A percentile compares a stretch with the other conserved stretches of the same genome.
Conservation (phyloP, 345 rosid species). For the Pugionium dolabratum region DNA sequence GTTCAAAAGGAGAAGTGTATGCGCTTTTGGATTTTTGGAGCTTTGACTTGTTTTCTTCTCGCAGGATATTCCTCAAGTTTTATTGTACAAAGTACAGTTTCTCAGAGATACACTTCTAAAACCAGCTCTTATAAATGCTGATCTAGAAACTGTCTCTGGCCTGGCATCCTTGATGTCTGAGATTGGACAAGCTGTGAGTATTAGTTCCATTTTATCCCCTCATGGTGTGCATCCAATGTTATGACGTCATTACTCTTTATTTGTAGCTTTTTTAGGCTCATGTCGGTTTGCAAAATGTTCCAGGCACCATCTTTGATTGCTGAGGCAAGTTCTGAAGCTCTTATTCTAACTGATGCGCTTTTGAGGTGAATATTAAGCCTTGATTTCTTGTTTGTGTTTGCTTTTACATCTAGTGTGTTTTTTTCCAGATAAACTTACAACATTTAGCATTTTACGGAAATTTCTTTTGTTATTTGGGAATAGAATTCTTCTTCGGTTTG, state of each 20-base stretch:
- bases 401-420: not conserved
- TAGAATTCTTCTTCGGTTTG: not conserved
- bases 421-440: constrained; percentile 13
- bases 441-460: not conserved
- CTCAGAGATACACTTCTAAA: constrained; percentile 78
- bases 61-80: constrained; percentile 87
- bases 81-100: constrained; percentile 69
- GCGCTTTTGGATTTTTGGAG: not conserved
- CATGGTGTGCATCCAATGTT: not conserved
- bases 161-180: constrained; percentile 88
- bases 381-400: constrained; percentile 20
- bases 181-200: constrained; percentile 94
- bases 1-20: constrained; percentile 13
- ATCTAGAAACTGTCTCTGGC: constrained; percentile 77
- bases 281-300: constrained; percentile 27
- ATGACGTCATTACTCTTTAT: constrained; percentile 8
- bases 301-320: constrained; percentile 90
- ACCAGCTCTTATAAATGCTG: constrained; percentile 73
- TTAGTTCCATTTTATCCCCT: constrained; percentile 8
- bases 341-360: constrained; percentile 68
- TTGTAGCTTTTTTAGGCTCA: constrained; percentile 21
- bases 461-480: not conserved
- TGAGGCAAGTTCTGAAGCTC: constrained; percentile 82
- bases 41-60: constrained; percentile 37
- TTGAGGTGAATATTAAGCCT: constrained; percentile 58